Evolutionary conservation across 495 filamentous ascomycete genomes (phyloP), one percentile per base, ranked within the genome.

Genomic region (Neurospora sp.): DNA sequence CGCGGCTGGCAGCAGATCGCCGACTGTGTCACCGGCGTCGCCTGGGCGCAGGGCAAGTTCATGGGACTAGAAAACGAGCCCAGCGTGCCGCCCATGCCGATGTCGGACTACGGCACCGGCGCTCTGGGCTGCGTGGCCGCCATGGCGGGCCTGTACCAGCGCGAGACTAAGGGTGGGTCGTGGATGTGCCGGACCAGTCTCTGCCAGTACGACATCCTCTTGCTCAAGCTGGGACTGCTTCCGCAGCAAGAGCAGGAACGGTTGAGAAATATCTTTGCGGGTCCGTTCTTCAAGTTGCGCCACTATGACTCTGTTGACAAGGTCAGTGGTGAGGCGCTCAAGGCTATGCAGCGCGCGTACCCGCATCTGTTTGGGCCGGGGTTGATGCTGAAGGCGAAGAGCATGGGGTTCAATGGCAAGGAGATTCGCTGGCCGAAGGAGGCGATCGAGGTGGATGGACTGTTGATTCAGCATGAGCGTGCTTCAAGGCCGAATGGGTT

Each of bases 41-140:
- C 91, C 7, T 93, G 90, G 90, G 88, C 88, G 4, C 92, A 93
- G 79, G 91, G 91, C 10, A 72, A 86, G 61, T 90, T 89, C 80
- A 93, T 94, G 90, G 90, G 90, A 12, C 81, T 88, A 10, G 76
- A 86, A 12, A 53, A 53, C 9, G 88, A 89, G 74, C 91, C 92
- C 4, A 87, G 93, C n/a, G 88, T 93, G 0, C 92, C 92, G 68
- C 91, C 91, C 0, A 94, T 93, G 80, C 92, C 92, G 31, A 93
- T 92, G 83, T 92, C 89, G 44, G 92, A 94, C 81, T 94, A 95
- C 79, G 89, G 91, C 39, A 93, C 92, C 3, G 92, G 88, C 4
- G 83, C 78, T 74, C 87, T 91, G 81, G 90, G 90, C 27, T 86
- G 87, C 38, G 86, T 90, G 73, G 88, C 89, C 38, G 90, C 89